Base-by-base conservation (phyloP, 225 moss, liverwort and hornwort genomes). In the Pseudoscleropodium purum region DNA sequence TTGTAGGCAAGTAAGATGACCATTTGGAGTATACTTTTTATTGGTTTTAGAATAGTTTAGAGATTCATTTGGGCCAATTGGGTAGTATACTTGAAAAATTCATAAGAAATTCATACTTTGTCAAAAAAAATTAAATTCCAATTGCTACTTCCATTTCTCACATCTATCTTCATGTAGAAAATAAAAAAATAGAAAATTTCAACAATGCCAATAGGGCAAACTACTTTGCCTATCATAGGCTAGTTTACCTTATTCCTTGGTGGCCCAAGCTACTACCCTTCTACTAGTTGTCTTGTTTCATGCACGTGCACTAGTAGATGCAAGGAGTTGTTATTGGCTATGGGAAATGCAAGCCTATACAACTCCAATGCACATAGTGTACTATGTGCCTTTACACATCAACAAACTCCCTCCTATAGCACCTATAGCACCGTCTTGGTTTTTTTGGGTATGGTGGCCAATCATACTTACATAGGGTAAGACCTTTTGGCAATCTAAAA, bases 301-400 rank as follows among this genome's bases (percentile, higher is more conserved):
- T 8, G 4, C 0, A 0, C 3, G 13, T 24, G 2, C 16, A 56
- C 9, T 25, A 79, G 3, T 4, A 59, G 11, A 18, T 27, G 25
- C 3, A n/a, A 1, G 2, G 5, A 57, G 5, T 57, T 59, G 4
- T 39, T 18, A 57, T 59, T 79, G 17, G 27, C 26, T 11, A 17
- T 12, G 4, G 11, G 10, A 79, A 37, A 3, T 39, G 18, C 7
- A 59, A 3, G 79, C 10, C 10, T 59, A 27, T 11, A 4, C 26
- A 79, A 17, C 39, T 27, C 27, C 39, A 80, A 80, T 26, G 4
- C 79, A 27, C 2, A 0, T 25, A 10, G 0, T 5, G 27, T 39
- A 59, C 17, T 29, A 18, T 12, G 1, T 27, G 12, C 59, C 59
- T 80, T 80, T 39, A 18, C 29, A 39, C 79, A n/a, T 27, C 2